Base-by-base conservation (phyloP, 139 green algal species). In the Chlamydomonas incerta region DNA sequence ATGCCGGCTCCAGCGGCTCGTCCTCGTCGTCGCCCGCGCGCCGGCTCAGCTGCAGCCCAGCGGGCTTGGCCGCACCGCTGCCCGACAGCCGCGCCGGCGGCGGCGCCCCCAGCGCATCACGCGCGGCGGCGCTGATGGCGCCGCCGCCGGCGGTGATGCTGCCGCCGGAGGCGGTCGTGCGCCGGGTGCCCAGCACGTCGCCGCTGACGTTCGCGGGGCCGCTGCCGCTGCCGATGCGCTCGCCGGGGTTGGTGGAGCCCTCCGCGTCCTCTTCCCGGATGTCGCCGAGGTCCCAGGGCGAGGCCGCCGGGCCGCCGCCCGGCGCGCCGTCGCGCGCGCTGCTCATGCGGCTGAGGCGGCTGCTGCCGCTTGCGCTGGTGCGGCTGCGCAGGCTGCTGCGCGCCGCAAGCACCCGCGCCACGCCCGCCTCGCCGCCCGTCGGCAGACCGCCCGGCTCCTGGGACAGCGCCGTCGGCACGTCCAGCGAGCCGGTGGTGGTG, bases 331-430 rank as follows among this genome's bases (percentile, higher is more conserved):
- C 75, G 4, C 79, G 79, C 47, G 79, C 66, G 66, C 65, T 76
- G 63, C 65, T 85, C 50, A 85, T 55, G 24, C 79, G 79, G 67
- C 65, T 76, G 14, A 85, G 79, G 37, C 79, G 79, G 65, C 65
- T 76, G 66, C 79, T 29, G 60, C 24, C 11, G 62, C 6, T 60
- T 3, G 66, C 68, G 79, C 79, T 85, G 24, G 65, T 66, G 15
- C 18, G 29, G 41, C 41, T 66, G 15, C 79, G 79, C 9, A 69
- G 1, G 6, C 65, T 68, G 3, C 13, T 3, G 3, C 79, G 79
- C 9, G 35, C 73, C 18, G 46, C 55, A 0, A 85, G 31, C 33
- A 46, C 63, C 2, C 29, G 63, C 29, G 17, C 63, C 28, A 75
- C 11, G 1, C 47, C 24, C 3, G 60, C 65, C 10, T 67, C 79